Percentiles rank a stretch among this genome's conserved stretches.
phyloP scores from a whole-genome alignment of 192 early-diverging fungal genomes.

The Coemansia sp. region DNA sequence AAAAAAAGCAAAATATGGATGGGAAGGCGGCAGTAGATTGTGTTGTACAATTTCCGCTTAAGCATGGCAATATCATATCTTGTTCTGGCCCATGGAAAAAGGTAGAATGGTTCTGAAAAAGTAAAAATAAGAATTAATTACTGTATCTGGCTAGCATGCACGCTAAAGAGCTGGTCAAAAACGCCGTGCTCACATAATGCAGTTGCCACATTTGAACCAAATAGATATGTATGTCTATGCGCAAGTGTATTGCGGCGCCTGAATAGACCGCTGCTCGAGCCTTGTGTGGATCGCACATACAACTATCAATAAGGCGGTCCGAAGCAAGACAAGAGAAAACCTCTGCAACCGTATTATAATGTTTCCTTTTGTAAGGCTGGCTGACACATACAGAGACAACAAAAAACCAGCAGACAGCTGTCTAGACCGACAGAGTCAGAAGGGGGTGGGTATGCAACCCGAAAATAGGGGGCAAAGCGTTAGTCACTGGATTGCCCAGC shows the following conservation, averaged over 20 bases:
- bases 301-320: neutral
- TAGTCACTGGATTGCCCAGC: conserved; percentile 5
- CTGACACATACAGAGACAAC: conserved; percentile 1
- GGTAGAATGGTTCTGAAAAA: conserved; percentile 5
- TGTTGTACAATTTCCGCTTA: neutral
- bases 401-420: neutral
- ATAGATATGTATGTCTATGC: neutral
- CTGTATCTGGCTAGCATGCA: neutral
- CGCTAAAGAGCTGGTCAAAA: neutral
- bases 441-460: conserved; percentile 1
- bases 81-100: neutral
- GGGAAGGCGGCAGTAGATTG: neutral
- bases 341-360: neutral
- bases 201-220: neutral
- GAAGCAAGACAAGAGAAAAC: neutral
- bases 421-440: neutral
- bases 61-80: neutral
- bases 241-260: conserved; percentile 2
- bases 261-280: neutral
- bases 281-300: neutral
- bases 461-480: neutral
- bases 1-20: neutral
- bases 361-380: neutral
- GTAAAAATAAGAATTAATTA: conserved; percentile 1
- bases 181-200: neutral